Evolutionary conservation across 257 asterid genomes (phyloP), one percentile per base, ranked within the genome.

Genomic region (Solanum pimpinellifolium): DNA sequence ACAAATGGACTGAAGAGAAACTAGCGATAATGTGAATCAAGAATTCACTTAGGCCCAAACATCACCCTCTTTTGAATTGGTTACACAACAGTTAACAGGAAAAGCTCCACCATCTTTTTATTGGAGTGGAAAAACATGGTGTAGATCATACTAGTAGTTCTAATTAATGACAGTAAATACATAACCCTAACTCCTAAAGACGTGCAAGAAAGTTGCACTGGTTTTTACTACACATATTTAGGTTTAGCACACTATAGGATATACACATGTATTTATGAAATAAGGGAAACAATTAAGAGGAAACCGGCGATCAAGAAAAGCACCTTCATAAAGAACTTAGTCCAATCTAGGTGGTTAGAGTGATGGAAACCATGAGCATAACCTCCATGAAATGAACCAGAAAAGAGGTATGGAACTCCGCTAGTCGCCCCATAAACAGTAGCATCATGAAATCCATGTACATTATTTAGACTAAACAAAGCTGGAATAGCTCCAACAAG

Each of bases 391-490:
- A 93, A 93, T 31, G 98, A 94, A 82, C 95, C 90, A 15, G 98
- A 91, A 90, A 94, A 92, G 93, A 93, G 74, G 87, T 94, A 92
- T 0, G 98, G 96, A 14, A 89, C 93, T 18, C 97, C 98, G 3
- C 96, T 92, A 21, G 98, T 96, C 1, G 96, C 87, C 21, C 98
- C 98, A 73, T 96, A 94, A 12, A 93, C 95, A n/a, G 97, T 94
- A 65, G 97, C 97, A 88, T 96, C 98, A 42, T 94, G 92, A 86
- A 91, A 93, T 12, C 95, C 95, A n/a, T 93, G 91, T 73, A 90
- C 93, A 91, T 93, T 56, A 56, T 56, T 94, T 11, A 93, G 93
- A 91, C 89, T 96, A 88, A 95, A 93, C 73, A 95, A 62, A 76
- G 96, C 92, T 2, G 98, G 94, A 23, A 96, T 86, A 60, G 93